These are phyloP conservation scores for Aspergillus neoniger DNA, from an alignment of 2,329 filamentous ascomycete species.

Conservation along the genomic window DNA sequence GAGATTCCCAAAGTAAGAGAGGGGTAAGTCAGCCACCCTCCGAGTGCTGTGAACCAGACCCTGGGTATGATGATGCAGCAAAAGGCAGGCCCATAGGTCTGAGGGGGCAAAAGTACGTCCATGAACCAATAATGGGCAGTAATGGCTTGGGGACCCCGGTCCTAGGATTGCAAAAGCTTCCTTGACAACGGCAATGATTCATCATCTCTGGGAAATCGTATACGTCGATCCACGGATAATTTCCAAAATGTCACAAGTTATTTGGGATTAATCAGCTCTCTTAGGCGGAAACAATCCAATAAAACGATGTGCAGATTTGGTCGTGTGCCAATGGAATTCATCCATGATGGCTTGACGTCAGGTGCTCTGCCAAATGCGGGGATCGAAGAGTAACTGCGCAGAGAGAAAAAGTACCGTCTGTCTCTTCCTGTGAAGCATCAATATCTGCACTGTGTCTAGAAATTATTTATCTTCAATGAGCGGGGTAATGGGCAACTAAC, in stretches of 20 bases:
- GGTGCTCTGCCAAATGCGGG: constrained; percentile 16
- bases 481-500: neutral
- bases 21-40: constrained; percentile 16
- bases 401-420: neutral
- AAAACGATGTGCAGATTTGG: neutral
- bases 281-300: neutral
- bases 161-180: constrained; percentile 10
- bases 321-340: neutral
- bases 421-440: neutral
- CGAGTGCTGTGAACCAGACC: constrained; percentile 12
- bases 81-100: constrained; percentile 1
- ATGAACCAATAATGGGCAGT: constrained; percentile 15
- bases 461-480: neutral
- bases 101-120: constrained; percentile 6
- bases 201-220: constrained; percentile 1
- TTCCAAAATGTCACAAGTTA: neutral
- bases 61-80: constrained; percentile 15
- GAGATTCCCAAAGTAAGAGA: constrained; percentile 9
- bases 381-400: neutral
- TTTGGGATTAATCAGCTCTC: constrained; percentile 10
- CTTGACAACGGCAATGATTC: constrained; percentile 9
- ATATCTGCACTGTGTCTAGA: too few species aligned
- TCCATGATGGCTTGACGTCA: constrained; percentile 20
- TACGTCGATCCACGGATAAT: neutral
- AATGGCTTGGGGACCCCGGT: constrained; percentile 1